Conservation (phyloP, 306 rosid genomes). For the Echinosophora koreensis region DNA sequence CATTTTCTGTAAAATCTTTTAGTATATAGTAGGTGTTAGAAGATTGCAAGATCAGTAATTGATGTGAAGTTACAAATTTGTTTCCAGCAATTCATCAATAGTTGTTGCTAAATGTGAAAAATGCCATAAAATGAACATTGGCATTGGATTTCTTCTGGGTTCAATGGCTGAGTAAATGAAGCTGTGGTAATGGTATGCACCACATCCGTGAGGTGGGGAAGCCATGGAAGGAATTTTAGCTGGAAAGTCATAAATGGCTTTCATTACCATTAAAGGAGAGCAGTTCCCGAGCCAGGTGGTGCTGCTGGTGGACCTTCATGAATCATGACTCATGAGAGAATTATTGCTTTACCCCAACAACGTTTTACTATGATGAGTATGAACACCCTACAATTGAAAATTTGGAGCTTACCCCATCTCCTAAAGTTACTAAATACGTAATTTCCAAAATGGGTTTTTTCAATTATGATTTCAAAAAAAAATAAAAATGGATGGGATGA, state of each 20-base stretch:
- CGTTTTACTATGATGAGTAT: neutral
- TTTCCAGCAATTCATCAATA: constrained; percentile 19
- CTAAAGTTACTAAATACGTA: neutral
- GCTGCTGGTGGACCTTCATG: constrained; percentile 40
- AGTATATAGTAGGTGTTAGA: constrained; percentile 30
- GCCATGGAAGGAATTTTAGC: constrained; percentile 1
- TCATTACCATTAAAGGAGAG: constrained; percentile 33
- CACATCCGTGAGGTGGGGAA: neutral
- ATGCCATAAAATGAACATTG: constrained; percentile 4
- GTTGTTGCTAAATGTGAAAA: constrained; percentile 16
- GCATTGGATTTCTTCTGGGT: constrained; percentile 31
- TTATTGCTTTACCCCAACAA: constrained; percentile 8
- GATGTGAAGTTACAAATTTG: constrained; percentile 18
- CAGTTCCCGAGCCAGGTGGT: constrained; percentile 35
- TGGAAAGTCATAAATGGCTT: constrained; percentile 45
- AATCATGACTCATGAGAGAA: neutral
- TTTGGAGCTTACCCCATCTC: neutral
- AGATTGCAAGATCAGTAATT: constrained; percentile 35
- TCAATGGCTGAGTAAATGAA: constrained; percentile 31
- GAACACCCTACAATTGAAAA: constrained; percentile 4
- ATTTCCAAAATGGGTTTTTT: constrained; percentile 13
- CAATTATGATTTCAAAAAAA: neutral
- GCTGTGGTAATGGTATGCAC: neutral
- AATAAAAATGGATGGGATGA: neutral
- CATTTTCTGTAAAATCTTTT: constrained; percentile 21